Percentiles rank a stretch among this genome's conserved stretches.
Conservation (phyloP, 2,329 filamentous ascomycete species). For the Ascochyta clinopodiicola region DNA sequence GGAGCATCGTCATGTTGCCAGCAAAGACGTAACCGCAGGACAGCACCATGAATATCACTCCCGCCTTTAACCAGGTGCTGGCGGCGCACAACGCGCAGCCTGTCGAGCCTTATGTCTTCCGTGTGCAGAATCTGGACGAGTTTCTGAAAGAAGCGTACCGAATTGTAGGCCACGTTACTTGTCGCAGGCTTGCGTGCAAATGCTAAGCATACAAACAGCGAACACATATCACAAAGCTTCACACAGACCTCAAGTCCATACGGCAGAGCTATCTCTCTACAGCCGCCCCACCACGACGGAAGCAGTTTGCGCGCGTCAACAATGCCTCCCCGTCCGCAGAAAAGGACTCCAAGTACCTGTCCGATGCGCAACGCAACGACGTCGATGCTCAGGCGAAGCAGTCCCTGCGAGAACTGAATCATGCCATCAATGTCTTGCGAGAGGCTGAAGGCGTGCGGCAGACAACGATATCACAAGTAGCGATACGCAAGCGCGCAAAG, state of each 20-base stretch:
- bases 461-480: conserved; percentile 73
- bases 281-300: conserved; percentile 64
- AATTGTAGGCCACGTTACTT: conserved; percentile 68
- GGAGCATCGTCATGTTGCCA: conserved; percentile 36
- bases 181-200: conserved; percentile 1
- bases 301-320: conserved; percentile 53
- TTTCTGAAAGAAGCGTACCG: conserved; percentile 94
- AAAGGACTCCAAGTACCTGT: conserved; percentile 65
- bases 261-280: conserved; percentile 92
- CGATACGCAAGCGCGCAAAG: conserved; percentile 72
- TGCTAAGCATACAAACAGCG: conserved; percentile 64
- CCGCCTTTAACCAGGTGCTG: conserved; percentile 72
- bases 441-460: conserved; percentile 83
- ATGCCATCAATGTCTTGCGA: conserved; percentile 78
- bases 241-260: conserved; percentile 79
- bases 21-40: conserved; percentile 14
- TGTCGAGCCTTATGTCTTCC: conserved; percentile 53
- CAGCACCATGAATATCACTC: conserved; percentile 65
- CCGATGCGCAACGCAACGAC: conserved; percentile 80
- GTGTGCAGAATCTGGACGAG: conserved; percentile 67
- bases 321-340: conserved; percentile 46
- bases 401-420: conserved; percentile 83
- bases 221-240: conserved; percentile 80
- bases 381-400: conserved; percentile 88
- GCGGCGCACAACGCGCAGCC: conserved; percentile 63